These are phyloP conservation scores for Claviceps purpurea DNA, from an alignment of 2,329 filamentous ascomycete species.

Conservation along the genomic window DNA sequence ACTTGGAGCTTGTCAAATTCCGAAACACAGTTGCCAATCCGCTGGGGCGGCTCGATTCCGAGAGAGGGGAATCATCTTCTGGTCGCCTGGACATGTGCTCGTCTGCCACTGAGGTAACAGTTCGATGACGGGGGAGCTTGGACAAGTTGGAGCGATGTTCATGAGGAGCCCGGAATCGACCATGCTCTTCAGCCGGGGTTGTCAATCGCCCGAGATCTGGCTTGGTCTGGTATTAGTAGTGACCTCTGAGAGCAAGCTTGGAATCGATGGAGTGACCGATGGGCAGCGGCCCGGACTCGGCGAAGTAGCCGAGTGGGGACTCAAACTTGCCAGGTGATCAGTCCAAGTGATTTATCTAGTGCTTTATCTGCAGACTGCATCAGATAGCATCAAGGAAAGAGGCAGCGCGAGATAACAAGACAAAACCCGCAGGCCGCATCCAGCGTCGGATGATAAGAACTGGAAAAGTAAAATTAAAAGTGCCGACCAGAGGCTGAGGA, in stretches of 20 bases:
- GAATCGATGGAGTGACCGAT: background rate
- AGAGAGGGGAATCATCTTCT: constrained; percentile 41
- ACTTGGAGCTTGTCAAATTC: constrained; percentile 42
- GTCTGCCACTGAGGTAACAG: constrained; percentile 12
- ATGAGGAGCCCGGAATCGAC: background rate
- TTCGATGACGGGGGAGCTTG: constrained; percentile 6
- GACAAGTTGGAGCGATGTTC: background rate
- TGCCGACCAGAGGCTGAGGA: background rate
- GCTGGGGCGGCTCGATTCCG: constrained; percentile 40
- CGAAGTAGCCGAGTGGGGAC: too few relatives aligned
- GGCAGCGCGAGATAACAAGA: background rate
- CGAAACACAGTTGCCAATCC: constrained; percentile 52
- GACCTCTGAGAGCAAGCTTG: background rate
- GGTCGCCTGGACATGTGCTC: constrained; percentile 47
- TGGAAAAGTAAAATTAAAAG: background rate
- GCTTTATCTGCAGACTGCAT: background rate
- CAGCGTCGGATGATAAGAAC: background rate
- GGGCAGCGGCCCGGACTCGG: background rate
- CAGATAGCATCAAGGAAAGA: background rate
- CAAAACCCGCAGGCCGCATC: constrained; percentile 1
- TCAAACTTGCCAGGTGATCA: constrained; percentile 2
- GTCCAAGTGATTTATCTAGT: background rate
- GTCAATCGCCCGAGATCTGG: background rate
- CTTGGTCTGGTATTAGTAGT: background rate
- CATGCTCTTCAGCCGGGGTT: background rate